Evolutionary conservation across 805 yeast genomes (phyloP), one percentile per base, ranked within the genome.

Genomic region (Lipomyces starkeyi): DNA sequence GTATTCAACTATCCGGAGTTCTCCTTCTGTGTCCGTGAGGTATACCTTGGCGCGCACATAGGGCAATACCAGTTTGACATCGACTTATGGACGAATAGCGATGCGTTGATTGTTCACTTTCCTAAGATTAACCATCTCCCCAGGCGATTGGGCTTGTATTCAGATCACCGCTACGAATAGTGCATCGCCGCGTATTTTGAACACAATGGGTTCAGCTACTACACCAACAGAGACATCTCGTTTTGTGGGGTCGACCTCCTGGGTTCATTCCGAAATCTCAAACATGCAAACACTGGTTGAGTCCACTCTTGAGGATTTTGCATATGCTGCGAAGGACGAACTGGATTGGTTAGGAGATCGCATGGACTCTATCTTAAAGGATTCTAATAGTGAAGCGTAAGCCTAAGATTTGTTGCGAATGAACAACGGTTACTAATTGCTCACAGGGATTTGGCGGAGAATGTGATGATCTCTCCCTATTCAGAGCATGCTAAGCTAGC

Each of bases 331-430:
- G 6, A 47, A 54, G 17, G 66, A 71, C 47, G 73, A 72, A 49
- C 62, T 73, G 20, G 66, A 54, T 22, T 73, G 74, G 72, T 59
- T 73, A n/a, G 56, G 47, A 11, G 62, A 59, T 14, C 64, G 73
- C n/a, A 59, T 69, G 65, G 61, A 64, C 17, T 54, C 54, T 56
- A 57, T 66, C 40, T 25, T 63, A 27, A 35, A 11, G 52, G 25
- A 27, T 13, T 43, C 49, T 43, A 43, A 4, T 20, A 34, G 25
- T 7, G 14, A 47, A 14, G 34, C 43, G 43, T 59, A 58, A 32
- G 35, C 14, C 20, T 43, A n/a, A 29, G 20, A 43, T 43, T 43
- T n/a, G 49, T 6, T 17, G 49, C 49, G 49, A 43, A 37, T 13
- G 40, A 37, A 52, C 13, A 13, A 22, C 20, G 17, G 13, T 27